These are phyloP conservation scores for Fabrea salina DNA, from an alignment of 169 alveolate species.

Conservation along the genomic window DNA sequence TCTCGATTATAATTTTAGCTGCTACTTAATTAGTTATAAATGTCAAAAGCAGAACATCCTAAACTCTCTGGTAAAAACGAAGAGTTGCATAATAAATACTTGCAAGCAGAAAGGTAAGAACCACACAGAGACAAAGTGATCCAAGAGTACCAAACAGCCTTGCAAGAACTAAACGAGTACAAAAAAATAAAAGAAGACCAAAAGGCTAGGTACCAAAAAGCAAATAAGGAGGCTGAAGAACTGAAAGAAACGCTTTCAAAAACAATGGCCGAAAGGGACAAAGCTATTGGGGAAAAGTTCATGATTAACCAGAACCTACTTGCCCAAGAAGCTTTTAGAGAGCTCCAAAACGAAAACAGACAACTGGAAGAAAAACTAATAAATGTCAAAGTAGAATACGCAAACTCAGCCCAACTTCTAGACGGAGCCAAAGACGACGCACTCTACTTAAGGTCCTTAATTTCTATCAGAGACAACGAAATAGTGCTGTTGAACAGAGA, in stretches of 20 bases:
- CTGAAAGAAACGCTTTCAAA: not conserved
- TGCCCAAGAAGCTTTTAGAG: not conserved
- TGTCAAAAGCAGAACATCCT: too few relatives aligned
- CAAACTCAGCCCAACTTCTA: not conserved
- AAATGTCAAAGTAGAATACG: not conserved
- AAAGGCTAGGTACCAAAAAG: not conserved
- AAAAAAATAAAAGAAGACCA: not conserved
- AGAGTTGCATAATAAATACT: too few relatives aligned
- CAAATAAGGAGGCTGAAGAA: not conserved
- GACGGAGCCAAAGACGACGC: not conserved
- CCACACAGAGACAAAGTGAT: not conserved
- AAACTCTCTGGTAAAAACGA: too few relatives aligned
- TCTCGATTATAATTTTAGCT: not conserved
- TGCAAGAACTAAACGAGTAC: not conserved
- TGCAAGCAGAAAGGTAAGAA: not conserved
- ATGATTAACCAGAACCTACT: not conserved
- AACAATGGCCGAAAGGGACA: not conserved
- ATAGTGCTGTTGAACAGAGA: not conserved
- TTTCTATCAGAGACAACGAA: not conserved
- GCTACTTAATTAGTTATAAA: not conserved
- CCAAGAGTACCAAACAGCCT: not conserved
- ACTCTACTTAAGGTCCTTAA: not conserved
- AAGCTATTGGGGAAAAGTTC: not conserved
- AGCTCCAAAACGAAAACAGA: not conserved
- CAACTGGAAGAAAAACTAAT: not conserved